Percentiles rank a stretch among this genome's conserved stretches.
phyloP scores from a whole-genome alignment of 495 filamentous ascomycete genomes.

The Penicillium verhagenii region DNA sequence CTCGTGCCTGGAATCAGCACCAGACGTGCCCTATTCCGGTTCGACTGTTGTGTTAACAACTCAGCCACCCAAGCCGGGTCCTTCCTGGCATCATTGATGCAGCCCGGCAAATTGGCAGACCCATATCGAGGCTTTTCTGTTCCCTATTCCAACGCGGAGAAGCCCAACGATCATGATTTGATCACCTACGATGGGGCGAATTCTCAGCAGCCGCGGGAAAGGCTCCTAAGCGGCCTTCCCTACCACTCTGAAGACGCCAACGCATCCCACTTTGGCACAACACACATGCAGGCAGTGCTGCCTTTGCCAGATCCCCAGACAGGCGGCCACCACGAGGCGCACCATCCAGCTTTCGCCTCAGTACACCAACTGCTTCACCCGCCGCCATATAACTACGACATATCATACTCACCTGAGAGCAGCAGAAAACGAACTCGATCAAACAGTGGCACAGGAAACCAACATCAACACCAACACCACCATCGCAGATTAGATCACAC shows the following conservation, averaged over 20 bases:
- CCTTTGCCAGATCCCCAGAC: constrained; percentile 27
- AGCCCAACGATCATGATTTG: constrained; percentile 24
- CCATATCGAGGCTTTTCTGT: constrained; percentile 44
- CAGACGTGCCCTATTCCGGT: neutral
- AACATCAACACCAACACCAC: no score
- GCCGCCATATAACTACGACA: constrained; percentile 34
- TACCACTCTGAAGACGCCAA: constrained; percentile 32
- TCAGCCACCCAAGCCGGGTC: constrained; percentile 28
- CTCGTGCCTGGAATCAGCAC: constrained; percentile 1
- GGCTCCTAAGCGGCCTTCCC: constrained; percentile 26
- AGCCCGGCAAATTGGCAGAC: constrained; percentile 43
- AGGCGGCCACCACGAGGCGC: constrained; percentile 25
- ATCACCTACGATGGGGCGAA: constrained; percentile 35
- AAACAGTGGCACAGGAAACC: constrained; percentile 25
- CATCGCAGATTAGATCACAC: constrained; percentile 17
- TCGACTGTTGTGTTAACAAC: constrained; percentile 2
- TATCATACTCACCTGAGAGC: constrained; percentile 27
- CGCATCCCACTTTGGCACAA: constrained; percentile 31
- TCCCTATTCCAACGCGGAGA: constrained; percentile 29
- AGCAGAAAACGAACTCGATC: constrained; percentile 34
- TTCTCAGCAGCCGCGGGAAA: constrained; percentile 29
- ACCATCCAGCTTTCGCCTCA: constrained; percentile 27
- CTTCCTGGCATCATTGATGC: constrained; percentile 43
- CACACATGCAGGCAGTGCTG: constrained; percentile 31
- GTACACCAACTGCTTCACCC: constrained; percentile 35